A percentile compares a stretch with the other conserved stretches of the same genome.
These are phyloP conservation scores for Chytriomyces sp. DNA, from an alignment of 192 early-diverging fungal species.

Conservation along the genomic window DNA sequence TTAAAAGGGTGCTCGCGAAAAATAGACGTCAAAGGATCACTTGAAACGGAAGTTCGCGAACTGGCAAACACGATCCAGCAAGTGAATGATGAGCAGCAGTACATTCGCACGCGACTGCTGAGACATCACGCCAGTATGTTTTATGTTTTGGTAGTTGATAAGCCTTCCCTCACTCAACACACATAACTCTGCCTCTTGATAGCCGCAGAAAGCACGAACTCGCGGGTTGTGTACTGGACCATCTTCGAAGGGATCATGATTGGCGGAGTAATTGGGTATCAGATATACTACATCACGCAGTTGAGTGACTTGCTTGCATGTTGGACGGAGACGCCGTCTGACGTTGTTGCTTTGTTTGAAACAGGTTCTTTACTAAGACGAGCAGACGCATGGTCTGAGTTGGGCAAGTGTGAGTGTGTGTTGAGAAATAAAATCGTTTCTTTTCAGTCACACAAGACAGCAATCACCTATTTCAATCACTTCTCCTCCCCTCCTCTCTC, in stretches of 20 bases:
- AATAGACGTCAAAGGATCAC: constrained; percentile 1
- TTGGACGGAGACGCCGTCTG: not conserved
- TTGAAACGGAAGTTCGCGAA: constrained; percentile 12
- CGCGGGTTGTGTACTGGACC: constrained; percentile 28
- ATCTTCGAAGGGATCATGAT: constrained; percentile 26
- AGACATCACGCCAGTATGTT: constrained; percentile 26
- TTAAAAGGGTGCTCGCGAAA: not conserved
- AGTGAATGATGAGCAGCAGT: constrained; percentile 26
- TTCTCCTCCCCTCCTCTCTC: too few relatives aligned
- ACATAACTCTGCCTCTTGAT: too few relatives aligned
- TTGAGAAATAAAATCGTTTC: too few relatives aligned
- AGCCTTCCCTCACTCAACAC: not conserved
- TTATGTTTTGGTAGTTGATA: too few relatives aligned
- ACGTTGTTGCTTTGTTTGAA: not conserved
- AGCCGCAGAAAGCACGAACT: constrained; percentile 32
- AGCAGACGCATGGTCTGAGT: constrained; percentile 17
- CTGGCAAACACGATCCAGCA: constrained; percentile 21
- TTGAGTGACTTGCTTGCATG: not conserved
- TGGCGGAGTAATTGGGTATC: constrained; percentile 23
- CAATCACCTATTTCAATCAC: too few relatives aligned
- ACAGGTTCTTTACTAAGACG: constrained; percentile 19
- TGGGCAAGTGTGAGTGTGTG: too few relatives aligned
- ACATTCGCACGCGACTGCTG: constrained; percentile 15
- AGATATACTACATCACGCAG: constrained; percentile 31
- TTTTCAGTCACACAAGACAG: too few relatives aligned